Evolutionary conservation across 1,284 basidiomycete genomes (phyloP).

Genomic region (Meira nashicola): DNA sequence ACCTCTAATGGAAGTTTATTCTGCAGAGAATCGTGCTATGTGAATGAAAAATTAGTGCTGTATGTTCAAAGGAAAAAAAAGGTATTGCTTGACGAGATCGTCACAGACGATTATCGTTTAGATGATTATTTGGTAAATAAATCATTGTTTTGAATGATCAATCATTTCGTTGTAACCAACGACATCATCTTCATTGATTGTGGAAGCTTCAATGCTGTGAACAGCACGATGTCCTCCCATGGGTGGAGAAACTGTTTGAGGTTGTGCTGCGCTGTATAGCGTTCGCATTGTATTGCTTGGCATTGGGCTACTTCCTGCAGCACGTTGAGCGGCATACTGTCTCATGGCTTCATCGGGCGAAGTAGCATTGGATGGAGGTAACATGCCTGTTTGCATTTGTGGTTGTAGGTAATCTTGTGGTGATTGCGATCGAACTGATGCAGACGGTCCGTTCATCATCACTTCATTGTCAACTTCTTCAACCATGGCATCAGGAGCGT

Average conservation of each 20-base stretch:
- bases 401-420: neutral
- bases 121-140: too few species aligned
- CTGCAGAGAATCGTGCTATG: too few species aligned
- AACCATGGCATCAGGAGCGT: conserved; percentile 11
- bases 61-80: too few species aligned
- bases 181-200: conserved; percentile 47
- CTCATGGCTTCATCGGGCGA: conserved; percentile 45
- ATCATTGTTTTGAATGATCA: neutral
- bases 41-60: too few species aligned
- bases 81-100: too few species aligned
- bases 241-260: conserved; percentile 7
- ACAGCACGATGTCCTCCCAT: conserved; percentile 22
- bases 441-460: neutral
- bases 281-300: conserved; percentile 22
- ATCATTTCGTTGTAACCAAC: conserved; percentile 48
- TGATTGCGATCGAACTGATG: neutral
- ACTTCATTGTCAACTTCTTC: conserved; percentile 2
- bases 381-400: conserved; percentile 35
- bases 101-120: too few species aligned
- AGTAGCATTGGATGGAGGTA: conserved; percentile 32
- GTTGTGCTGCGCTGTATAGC: conserved; percentile 35
- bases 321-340: conserved; percentile 42
- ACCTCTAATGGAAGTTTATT: too few species aligned
- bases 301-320: conserved; percentile 13
- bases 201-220: conserved; percentile 19